Evolutionary conservation across 176 grass and related monocot species (phyloP), one percentile per base, ranked within the genome.

Genomic region (Oryza rufipogon): DNA sequence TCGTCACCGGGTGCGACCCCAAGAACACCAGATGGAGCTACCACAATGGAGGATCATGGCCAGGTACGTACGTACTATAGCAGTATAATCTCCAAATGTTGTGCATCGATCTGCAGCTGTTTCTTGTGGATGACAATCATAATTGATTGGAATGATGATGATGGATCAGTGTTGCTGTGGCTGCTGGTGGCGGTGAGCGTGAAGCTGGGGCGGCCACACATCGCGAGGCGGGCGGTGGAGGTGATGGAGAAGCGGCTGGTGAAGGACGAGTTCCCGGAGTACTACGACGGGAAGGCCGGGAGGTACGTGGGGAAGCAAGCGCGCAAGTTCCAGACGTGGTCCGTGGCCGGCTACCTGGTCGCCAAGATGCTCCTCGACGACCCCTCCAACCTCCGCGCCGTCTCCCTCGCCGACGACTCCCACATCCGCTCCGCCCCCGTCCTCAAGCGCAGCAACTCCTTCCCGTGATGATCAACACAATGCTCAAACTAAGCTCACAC

Each of bases 11-110:
- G 30, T 92, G 86, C 2, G 90, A 95, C 73, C 93, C 93, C 34
- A 95, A 92, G 82, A 95, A 95, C 73, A 95, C 83, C 77, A 84
- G 93, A 49, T 95, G 93, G 93, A 95, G 93, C 66, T 95, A 95
- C 70, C 93, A 95, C 83, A 95, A 92, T 3, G 93, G 79, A 86
- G 93, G 93, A 61, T 95, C 93, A 16, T 95, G 93, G 93, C 93
- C 93, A 83, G 88, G 93, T 95, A 28, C 2, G 23, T 23, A 23
- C 23, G 23, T 23, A 23, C 23, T 23, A 23, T 23, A 23, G 23
- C 23, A 23, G 23, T 23, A 23, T 23, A 23, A 23, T 23, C 23
- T 23, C 23, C 23, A 23, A 23, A 23, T 23, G 23, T 28, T 28
- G 49, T 17, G 49, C 49, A 17, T 52, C 23, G 23, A 23, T 23